Evolutionary conservation across 352 stramenopile species (phyloP), one percentile per base, ranked within the genome.

Genomic region (Phytophthora fragariaefolia): DNA sequence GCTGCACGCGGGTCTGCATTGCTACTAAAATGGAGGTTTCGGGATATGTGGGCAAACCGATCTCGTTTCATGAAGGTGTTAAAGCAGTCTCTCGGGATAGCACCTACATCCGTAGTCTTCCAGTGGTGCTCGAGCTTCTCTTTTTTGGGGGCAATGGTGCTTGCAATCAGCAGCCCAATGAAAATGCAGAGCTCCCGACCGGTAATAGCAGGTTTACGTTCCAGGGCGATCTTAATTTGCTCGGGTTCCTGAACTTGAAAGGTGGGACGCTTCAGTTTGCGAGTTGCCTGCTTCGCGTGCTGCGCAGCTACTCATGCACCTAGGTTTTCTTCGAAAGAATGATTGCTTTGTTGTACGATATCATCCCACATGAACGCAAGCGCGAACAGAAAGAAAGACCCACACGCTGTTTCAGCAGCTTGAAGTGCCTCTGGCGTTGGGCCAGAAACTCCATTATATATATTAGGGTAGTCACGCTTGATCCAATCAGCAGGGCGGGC

Each of bases 11-110:
- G 0, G 17, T 66, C 49, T 3, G 4, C 8, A 10, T 71, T 58
- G 22, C 27, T 22, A n/a, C 47, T 63, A 28, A 69, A 73, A 40
- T 64, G 58, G 13, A 69, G 45, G 10, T 56, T 69, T 4, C 43
- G 8, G 3, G 49, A 60, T 0, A 73, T 3, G 1, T 64, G 23
- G 27, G 52, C 60, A 28, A 73, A 73, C 10, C 47, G 28, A 13
- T 68, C 50, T 7, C 64, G 38, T 2, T 22, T 5, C 47, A 74
- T 64, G 22, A 57, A 69, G 9, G 40, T 15, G 0, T 56, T 56
- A 13, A 74, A 74, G 17, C 51, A 53, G 1, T 52, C 68, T 7
- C 28, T 28, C 5, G 69, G 36, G 12, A 76, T 62, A 1, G 42
- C 57, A 3, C 62, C 62, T 6, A 57, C 50, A 26, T 57, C 43